These are phyloP conservation scores for Ganoderma resinaceum DNA, from an alignment of 1,284 basidiomycete genomes.

Conservation along the genomic window DNA sequence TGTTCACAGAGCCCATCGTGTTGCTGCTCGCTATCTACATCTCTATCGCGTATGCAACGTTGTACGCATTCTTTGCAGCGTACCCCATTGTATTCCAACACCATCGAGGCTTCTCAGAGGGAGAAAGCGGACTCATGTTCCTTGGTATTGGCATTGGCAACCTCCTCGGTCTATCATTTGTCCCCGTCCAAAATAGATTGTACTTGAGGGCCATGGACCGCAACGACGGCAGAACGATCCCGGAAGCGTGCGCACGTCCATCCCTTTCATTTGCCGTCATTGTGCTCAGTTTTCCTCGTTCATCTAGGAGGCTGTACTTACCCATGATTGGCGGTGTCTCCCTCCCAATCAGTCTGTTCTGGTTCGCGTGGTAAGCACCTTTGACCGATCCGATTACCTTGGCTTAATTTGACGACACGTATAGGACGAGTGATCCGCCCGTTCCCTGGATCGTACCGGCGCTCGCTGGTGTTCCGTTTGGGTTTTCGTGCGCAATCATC, in stretches of 20 bases:
- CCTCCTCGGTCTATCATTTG: conserved; percentile 56
- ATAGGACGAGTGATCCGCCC: conserved; percentile 61
- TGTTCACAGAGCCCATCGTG: conserved; percentile 75
- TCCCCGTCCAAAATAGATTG: conserved; percentile 61
- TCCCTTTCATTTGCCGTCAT: background rate
- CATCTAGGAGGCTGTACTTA: conserved; percentile 61
- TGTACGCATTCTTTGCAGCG: conserved; percentile 65
- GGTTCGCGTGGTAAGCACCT: conserved; percentile 55
- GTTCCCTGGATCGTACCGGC: conserved; percentile 71
- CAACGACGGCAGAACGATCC: conserved; percentile 58
- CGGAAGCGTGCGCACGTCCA: conserved; percentile 58
- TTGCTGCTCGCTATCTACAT: conserved; percentile 71
- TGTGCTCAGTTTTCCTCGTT: conserved; percentile 7
- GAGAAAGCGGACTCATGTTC: conserved; percentile 69
- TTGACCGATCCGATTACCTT: background rate
- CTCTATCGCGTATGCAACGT: conserved; percentile 68
- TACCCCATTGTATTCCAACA: conserved; percentile 71
- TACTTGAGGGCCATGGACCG: conserved; percentile 61
- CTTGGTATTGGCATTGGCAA: conserved; percentile 71
- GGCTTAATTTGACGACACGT: background rate
- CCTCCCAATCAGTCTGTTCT: conserved; percentile 69
- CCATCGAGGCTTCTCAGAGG: conserved; percentile 64
- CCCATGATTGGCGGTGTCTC: conserved; percentile 61
- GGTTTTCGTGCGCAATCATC: conserved; percentile 65
- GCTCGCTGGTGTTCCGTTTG: conserved; percentile 69